Conservation (phyloP, 768 basidiomycete genomes). For the Atractiella rhizophila region DNA sequence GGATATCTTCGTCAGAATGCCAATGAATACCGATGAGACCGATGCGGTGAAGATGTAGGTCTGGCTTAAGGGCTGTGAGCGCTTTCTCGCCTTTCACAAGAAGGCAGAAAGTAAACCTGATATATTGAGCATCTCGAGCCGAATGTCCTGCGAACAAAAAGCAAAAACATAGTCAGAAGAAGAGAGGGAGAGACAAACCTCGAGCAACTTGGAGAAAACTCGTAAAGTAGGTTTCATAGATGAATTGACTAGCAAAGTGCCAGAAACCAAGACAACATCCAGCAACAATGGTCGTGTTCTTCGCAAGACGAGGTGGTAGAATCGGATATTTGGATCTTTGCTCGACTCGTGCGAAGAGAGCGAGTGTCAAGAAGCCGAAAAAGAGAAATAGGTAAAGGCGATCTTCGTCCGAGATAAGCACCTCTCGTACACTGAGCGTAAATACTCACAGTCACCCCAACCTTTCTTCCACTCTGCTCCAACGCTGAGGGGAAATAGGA, state of each 20-base stretch:
- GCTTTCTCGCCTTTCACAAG: too few species aligned
- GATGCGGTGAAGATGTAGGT: slow-evolving; percentile 16
- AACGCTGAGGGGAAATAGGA: neutral
- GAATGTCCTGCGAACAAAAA: too few species aligned
- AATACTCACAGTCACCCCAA: neutral
- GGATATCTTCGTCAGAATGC: slow-evolving; percentile 11
- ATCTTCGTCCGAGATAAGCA: too few species aligned
- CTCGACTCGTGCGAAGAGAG: slow-evolving; percentile 15
- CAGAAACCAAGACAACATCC: slow-evolving; percentile 13
- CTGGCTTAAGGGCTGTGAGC: too few species aligned
- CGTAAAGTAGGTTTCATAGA: slow-evolving; percentile 18
- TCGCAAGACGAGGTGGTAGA: slow-evolving; percentile 11
- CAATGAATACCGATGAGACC: slow-evolving; percentile 11
- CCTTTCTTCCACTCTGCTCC: neutral
- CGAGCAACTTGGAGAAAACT: slow-evolving; percentile 17
- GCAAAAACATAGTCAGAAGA: slow-evolving; percentile 4
- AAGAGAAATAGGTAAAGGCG: slow-evolving; percentile 6
- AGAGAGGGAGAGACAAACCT: too few species aligned
- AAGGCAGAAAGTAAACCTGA: too few species aligned
- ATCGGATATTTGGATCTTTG: slow-evolving; percentile 9
- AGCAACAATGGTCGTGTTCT: slow-evolving; percentile 11
- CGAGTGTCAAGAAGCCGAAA: slow-evolving; percentile 9
- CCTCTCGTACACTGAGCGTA: too few species aligned
- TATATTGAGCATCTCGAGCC: slow-evolving; percentile 5
- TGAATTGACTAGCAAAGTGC: slow-evolving; percentile 15